A percentile compares a stretch with the other conserved stretches of the same genome.
These are phyloP conservation scores for Paratinospora sagittata DNA, from an alignment of 164 flowering plant species.

Conservation along the genomic window DNA sequence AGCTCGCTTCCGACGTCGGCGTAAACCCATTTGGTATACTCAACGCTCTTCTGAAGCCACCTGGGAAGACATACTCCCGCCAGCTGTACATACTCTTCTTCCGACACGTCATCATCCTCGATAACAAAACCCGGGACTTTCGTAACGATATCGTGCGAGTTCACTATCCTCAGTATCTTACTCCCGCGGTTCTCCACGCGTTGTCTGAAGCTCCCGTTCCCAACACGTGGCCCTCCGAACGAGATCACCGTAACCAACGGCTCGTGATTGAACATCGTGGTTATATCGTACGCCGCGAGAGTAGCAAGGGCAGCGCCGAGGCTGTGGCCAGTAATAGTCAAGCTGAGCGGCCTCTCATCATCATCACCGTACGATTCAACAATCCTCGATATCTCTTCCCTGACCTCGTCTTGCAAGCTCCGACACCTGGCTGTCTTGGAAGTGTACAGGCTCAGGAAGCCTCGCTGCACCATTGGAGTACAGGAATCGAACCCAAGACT, in stretches of 20 bases:
- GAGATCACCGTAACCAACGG: constrained; percentile 58
- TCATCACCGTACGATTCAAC: constrained; percentile 26
- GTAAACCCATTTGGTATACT: constrained; percentile 36
- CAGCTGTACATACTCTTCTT: not conserved
- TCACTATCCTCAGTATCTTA: constrained; percentile 58
- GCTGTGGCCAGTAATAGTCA: constrained; percentile 77
- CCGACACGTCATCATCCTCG: constrained; percentile 23
- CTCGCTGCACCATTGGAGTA: constrained; percentile 64
- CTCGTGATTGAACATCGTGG: constrained; percentile 24
- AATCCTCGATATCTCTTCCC: constrained; percentile 37
- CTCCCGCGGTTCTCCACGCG: constrained; percentile 41
- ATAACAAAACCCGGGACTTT: constrained; percentile 65
- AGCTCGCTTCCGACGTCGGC: constrained; percentile 50
- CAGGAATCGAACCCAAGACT: not conserved
- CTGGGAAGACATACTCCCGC: not conserved
- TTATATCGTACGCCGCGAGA: constrained; percentile 54
- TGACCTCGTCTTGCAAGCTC: constrained; percentile 40
- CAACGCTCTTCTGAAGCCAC: constrained; percentile 22
- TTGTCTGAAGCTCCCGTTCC: constrained; percentile 39
- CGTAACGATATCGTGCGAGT: constrained; percentile 52
- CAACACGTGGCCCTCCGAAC: constrained; percentile 75
- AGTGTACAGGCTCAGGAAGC: constrained; percentile 67
- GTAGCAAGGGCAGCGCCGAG: constrained; percentile 75
- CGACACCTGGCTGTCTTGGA: constrained; percentile 22
- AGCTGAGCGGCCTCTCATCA: constrained; percentile 42